Evolutionary conservation across 2,329 filamentous ascomycete species (phyloP).

Genomic region (Leptosphaerulina australis): DNA sequence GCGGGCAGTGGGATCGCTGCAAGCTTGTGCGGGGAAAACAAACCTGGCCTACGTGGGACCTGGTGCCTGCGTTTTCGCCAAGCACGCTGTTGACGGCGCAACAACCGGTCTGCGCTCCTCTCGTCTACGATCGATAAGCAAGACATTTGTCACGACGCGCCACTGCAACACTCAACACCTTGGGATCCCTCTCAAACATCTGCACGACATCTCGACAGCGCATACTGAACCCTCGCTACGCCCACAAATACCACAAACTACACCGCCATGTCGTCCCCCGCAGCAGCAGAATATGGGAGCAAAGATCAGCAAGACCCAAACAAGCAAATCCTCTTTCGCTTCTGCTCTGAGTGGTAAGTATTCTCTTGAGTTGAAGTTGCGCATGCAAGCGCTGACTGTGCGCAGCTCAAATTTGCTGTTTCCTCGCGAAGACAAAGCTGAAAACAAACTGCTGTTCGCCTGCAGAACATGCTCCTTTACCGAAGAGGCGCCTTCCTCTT

Average conservation of each 20-base stretch:
- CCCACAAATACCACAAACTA: background rate
- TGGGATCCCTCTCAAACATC: background rate
- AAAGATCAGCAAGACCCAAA: conserved; percentile 43
- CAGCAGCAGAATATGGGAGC: conserved; percentile 25
- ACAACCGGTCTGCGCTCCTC: background rate
- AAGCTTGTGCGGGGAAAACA: conserved; percentile 31
- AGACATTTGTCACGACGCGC: background rate
- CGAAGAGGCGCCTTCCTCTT: conserved; percentile 83
- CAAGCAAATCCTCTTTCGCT: conserved; percentile 87
- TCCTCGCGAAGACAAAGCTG: conserved; percentile 88
- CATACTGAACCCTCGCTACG: background rate
- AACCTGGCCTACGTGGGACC: background rate
- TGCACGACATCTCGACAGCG: background rate
- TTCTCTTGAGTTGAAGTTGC: background rate
- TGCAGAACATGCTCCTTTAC: conserved; percentile 95
- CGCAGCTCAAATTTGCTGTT: conserved; percentile 92
- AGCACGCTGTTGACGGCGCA: conserved; percentile 1
- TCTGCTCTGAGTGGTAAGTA: conserved; percentile 90
- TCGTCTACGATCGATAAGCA: background rate
- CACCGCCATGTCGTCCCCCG: conserved; percentile 47
- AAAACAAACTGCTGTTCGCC: conserved; percentile 87
- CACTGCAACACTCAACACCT: background rate
- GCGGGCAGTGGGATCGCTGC: conserved; percentile 30
- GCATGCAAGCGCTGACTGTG: conserved; percentile 10
- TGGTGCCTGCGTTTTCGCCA: conserved; percentile 16